These are phyloP conservation scores for Dactylellina cionopaga DNA, from an alignment of 2,329 filamentous ascomycete genomes.

Conservation along the genomic window DNA sequence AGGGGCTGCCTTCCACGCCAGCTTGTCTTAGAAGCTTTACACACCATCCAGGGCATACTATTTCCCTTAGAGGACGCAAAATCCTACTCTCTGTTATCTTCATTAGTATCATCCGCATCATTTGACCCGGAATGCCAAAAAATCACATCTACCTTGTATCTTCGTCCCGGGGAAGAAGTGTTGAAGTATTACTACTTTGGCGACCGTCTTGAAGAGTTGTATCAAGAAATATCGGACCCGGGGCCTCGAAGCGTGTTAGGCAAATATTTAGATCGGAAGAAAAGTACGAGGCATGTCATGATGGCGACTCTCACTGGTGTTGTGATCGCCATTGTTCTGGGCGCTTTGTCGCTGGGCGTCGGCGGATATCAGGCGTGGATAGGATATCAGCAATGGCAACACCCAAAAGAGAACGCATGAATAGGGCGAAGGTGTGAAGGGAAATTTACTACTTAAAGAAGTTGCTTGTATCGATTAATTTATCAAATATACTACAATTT, in stretches of 20 bases:
- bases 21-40: slow-evolving; percentile 56
- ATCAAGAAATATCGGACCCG: slow-evolving; percentile 54
- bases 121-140: slow-evolving; percentile 53
- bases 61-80: slow-evolving; percentile 53
- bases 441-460: no score
- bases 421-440: no score
- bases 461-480: no score
- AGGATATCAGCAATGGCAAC: slow-evolving; percentile 54
- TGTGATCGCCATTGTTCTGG: slow-evolving; percentile 53
- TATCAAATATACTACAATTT: no score
- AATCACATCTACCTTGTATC: slow-evolving; percentile 47
- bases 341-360: slow-evolving; percentile 49
- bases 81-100: slow-evolving; percentile 42
- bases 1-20: slow-evolving; percentile 54
- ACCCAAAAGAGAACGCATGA: no score
- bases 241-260: slow-evolving; percentile 39
- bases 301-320: slow-evolving; percentile 54
- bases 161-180: slow-evolving; percentile 46
- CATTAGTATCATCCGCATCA: slow-evolving; percentile 36
- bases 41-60: slow-evolving; percentile 54
- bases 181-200: slow-evolving; percentile 54
- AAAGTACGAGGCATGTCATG: slow-evolving; percentile 54
- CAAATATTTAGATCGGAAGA: slow-evolving; percentile 54
- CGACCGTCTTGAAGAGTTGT: slow-evolving; percentile 49
- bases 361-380: slow-evolving; percentile 54